Conservation (phyloP, 805 yeast species). For the Nakazawaea wyomingensis region DNA sequence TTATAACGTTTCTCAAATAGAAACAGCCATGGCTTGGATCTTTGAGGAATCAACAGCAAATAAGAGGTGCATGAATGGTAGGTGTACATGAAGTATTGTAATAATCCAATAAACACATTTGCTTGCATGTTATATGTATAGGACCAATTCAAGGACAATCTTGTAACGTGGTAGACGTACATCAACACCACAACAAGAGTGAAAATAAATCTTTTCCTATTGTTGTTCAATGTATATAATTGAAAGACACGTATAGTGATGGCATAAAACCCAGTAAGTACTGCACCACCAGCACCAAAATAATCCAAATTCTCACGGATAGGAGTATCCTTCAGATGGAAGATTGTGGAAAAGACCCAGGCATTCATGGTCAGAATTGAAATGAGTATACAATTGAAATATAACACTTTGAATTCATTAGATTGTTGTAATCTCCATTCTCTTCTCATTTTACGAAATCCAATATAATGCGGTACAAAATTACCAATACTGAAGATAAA, state of each 20-base stretch:
- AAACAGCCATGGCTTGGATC: background rate
- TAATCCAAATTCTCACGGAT: conserved; percentile 85
- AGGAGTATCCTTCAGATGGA: conserved; percentile 80
- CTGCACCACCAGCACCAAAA: conserved; percentile 89
- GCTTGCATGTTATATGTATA: conserved; percentile 94
- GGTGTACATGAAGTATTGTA: conserved; percentile 61
- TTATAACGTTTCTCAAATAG: conserved; percentile 19
- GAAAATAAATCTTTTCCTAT: conserved; percentile 28
- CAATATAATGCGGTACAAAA: conserved; percentile 57
- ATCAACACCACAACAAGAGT: conserved; percentile 39
- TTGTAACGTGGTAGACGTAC: conserved; percentile 58
- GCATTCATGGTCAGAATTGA: conserved; percentile 72
- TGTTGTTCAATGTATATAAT: conserved; percentile 38
- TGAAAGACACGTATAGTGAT: conserved; percentile 56
- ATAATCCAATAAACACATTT: conserved; percentile 70
- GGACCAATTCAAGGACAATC: conserved; percentile 72
- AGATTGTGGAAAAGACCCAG: conserved; percentile 81
- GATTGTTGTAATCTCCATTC: conserved; percentile 20
- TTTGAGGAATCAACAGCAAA: conserved; percentile 12
- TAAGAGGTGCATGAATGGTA: conserved; percentile 29
- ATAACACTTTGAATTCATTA: conserved; percentile 23
- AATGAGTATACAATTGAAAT: conserved; percentile 39
- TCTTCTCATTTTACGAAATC: conserved; percentile 29
- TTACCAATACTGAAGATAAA: conserved; percentile 73
- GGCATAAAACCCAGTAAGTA: conserved; percentile 71